A percentile compares a stretch with the other conserved stretches of the same genome.
These are phyloP conservation scores for Xylariaceae sp. DNA, from an alignment of 2,329 filamentous ascomycete species.

Conservation along the genomic window DNA sequence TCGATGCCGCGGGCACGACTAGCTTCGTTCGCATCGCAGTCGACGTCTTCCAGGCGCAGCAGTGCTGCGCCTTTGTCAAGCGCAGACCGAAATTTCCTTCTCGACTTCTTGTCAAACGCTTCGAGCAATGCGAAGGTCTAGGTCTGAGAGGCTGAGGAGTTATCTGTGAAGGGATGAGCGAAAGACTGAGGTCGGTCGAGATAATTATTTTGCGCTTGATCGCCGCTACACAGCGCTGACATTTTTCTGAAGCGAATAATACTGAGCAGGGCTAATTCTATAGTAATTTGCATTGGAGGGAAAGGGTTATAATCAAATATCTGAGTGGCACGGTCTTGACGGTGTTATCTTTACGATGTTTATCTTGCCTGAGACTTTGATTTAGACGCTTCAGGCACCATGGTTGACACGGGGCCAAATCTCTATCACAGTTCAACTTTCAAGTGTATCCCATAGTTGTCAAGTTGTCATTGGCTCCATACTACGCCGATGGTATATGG, in stretches of 20 bases:
- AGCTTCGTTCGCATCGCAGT: conserved; percentile 41
- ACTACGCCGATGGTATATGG: too few relatives aligned
- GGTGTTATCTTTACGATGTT: neutral
- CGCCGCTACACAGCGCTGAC: too few relatives aligned
- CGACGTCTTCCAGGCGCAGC: conserved; percentile 35
- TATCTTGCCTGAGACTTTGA: neutral
- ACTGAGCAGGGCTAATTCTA: neutral
- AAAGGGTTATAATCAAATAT: neutral
- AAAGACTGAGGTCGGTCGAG: neutral
- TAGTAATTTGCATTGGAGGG: neutral
- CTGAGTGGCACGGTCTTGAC: neutral
- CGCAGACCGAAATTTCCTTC: conserved; percentile 68
- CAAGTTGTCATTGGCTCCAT: too few relatives aligned
- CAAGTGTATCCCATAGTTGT: neutral
- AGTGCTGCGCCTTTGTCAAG: conserved; percentile 57
- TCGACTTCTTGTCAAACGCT: conserved; percentile 64
- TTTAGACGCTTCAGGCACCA: neutral
- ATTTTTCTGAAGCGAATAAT: neutral
- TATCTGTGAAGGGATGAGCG: neutral
- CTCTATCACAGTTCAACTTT: neutral
- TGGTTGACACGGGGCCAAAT: neutral
- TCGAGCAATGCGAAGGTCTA: conserved; percentile 37
- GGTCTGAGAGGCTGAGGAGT: conserved; percentile 4
- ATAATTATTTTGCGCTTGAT: too few relatives aligned
- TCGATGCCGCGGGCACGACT: conserved; percentile 35